Conservation (phyloP, 345 rosid genomes). For the Pseudoturritis turrita region DNA sequence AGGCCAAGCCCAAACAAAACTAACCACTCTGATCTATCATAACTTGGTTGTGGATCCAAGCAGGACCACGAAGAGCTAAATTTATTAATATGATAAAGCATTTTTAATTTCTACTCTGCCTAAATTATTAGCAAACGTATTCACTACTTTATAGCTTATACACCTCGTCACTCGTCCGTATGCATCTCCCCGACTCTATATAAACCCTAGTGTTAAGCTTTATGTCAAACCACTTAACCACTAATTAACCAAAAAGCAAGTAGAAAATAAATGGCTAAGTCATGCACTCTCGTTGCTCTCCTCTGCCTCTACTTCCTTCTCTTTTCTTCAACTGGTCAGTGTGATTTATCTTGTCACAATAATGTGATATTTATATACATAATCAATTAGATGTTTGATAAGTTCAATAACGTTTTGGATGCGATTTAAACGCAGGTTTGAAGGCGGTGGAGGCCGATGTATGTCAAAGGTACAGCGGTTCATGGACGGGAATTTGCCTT, state of each 20-base stretch:
- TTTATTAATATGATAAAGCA: too few species aligned
- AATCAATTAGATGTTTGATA: neutral
- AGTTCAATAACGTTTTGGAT: neutral
- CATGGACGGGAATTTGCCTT: conserved; percentile 21
- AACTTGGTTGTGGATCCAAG: too few species aligned
- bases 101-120: neutral
- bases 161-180: neutral
- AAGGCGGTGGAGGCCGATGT: conserved; percentile 10
- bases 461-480: conserved; percentile 22
- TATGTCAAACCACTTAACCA: neutral
- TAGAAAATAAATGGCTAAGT: neutral
- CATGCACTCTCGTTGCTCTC: neutral
- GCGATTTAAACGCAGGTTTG: conserved; percentile 16
- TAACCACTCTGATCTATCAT: too few species aligned
- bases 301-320: neutral
- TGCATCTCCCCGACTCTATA: neutral
- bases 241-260: neutral
- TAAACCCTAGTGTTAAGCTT: neutral
- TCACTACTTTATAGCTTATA: neutral
- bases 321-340: conserved; percentile 6
- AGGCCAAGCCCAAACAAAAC: too few species aligned
- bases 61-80: too few species aligned
- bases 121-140: neutral
- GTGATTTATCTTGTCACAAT: neutral
- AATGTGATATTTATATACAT: neutral